Evolutionary conservation across 495 filamentous ascomycete genomes (phyloP).

Genomic region (Penicillium tannophilum): DNA sequence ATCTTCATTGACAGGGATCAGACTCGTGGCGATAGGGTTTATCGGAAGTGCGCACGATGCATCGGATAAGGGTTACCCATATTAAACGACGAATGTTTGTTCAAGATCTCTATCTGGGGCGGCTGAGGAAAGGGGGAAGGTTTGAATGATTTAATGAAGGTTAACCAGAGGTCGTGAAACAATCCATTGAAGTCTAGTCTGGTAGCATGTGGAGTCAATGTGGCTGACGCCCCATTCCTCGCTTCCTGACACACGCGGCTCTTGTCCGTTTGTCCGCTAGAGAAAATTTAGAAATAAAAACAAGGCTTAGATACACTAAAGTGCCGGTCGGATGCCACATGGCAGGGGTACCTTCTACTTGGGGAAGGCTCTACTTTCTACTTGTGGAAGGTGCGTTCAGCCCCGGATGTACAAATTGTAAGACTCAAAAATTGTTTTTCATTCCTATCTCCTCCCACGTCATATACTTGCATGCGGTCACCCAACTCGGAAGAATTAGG

Average conservation of each 20-base stretch:
- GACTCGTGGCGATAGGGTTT: constrained; percentile 15
- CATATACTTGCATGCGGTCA: background rate
- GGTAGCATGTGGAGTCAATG: background rate
- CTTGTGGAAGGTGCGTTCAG: constrained; percentile 6
- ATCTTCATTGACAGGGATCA: constrained; percentile 11
- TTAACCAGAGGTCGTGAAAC: background rate
- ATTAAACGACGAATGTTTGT: background rate
- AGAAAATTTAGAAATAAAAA: background rate
- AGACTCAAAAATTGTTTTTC: background rate
- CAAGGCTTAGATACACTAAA: background rate
- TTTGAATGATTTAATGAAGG: background rate
- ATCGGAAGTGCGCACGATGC: constrained; percentile 8
- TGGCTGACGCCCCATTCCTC: background rate
- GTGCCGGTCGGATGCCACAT: background rate
- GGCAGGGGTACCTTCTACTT: background rate
- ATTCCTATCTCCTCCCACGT: background rate
- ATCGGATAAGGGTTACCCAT: constrained; percentile 11
- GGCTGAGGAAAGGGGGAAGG: background rate
- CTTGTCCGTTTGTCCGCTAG: background rate
- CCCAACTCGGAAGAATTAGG: background rate
- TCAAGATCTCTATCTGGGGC: background rate
- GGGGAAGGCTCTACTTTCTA: background rate
- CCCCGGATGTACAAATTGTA: background rate
- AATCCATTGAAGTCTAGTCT: background rate
- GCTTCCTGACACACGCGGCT: constrained; percentile 3